These are phyloP conservation scores for Fusarium solani-melongenae DNA, from an alignment of 2,329 filamentous ascomycete genomes.

Conservation along the genomic window DNA sequence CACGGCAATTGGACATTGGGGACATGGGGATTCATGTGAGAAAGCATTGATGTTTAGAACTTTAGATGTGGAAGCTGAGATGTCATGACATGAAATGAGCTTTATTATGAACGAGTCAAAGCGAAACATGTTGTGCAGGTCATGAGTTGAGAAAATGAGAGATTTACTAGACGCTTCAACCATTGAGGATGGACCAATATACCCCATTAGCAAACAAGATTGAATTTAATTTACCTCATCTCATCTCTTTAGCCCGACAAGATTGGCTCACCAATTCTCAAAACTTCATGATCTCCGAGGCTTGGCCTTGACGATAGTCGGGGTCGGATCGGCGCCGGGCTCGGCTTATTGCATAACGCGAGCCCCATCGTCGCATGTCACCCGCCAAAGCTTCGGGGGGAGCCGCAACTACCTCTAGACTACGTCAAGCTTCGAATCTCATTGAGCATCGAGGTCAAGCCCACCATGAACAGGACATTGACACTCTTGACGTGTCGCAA, in stretches of 20 bases:
- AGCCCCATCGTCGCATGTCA: conserved; percentile 27
- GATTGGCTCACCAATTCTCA: neutral
- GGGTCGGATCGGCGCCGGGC: conserved; percentile 20
- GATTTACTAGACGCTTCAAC: conserved; percentile 8
- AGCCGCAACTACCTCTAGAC: neutral
- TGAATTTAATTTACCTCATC: conserved; percentile 3
- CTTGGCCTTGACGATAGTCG: conserved; percentile 14
- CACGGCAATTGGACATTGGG: conserved; percentile 71
- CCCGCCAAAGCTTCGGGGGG: conserved; percentile 14
- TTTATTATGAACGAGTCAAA: neutral
- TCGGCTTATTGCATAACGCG: conserved; percentile 49
- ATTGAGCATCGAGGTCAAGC: conserved; percentile 14
- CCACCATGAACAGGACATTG: conserved; percentile 47
- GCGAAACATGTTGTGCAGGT: neutral
- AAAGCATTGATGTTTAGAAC: neutral
- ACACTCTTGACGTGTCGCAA: conserved; percentile 42
- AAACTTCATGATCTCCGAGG: conserved; percentile 17
- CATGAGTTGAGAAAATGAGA: neutral
- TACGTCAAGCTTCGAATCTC: conserved; percentile 33
- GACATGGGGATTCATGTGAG: conserved; percentile 66
- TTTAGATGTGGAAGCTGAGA: neutral
- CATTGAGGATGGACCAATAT: conserved; percentile 16
- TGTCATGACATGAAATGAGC: conserved; percentile 16
- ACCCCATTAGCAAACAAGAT: conserved; percentile 13
- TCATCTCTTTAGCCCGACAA: neutral